Conservation (phyloP, 148 eudicot species). For the Silene latifolia region DNA sequence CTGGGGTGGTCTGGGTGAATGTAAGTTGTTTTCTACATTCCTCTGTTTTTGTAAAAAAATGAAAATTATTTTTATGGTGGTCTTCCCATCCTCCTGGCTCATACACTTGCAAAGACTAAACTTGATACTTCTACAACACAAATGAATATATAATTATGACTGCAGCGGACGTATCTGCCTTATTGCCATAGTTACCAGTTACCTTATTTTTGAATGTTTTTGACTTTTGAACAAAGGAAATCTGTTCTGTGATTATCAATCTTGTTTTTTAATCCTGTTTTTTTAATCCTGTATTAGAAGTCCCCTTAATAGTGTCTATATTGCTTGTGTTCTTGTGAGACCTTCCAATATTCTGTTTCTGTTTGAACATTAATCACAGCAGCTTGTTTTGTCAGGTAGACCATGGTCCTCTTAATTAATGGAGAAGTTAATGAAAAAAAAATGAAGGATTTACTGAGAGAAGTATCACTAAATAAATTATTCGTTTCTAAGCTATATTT, state of each 20-base stretch:
- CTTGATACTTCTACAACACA: neutral
- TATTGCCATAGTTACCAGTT: no score
- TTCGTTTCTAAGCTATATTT: neutral
- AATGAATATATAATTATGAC: neutral
- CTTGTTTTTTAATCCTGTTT: no score
- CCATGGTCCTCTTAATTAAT: no score
- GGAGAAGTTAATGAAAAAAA: neutral
- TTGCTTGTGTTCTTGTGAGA: no score
- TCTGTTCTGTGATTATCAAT: neutral
- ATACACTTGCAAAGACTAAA: neutral
- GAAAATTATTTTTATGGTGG: neutral
- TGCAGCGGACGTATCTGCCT: neutral
- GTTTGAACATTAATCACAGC: no score
- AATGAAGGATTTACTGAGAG: neutral
- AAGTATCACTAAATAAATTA: no score
- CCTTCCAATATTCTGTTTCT: no score
- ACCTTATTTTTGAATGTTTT: neutral
- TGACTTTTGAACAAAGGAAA: neutral
- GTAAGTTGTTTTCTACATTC: conserved; percentile 43
- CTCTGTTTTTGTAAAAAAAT: neutral
- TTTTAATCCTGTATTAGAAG: neutral
- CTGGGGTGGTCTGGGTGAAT: conserved; percentile 93
- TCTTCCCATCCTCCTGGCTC: neutral
- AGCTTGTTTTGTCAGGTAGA: no score
- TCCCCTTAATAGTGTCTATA: neutral